Base-by-base conservation (phyloP, 2,329 filamentous ascomycete genomes). In the Bipolaris oryzae region DNA sequence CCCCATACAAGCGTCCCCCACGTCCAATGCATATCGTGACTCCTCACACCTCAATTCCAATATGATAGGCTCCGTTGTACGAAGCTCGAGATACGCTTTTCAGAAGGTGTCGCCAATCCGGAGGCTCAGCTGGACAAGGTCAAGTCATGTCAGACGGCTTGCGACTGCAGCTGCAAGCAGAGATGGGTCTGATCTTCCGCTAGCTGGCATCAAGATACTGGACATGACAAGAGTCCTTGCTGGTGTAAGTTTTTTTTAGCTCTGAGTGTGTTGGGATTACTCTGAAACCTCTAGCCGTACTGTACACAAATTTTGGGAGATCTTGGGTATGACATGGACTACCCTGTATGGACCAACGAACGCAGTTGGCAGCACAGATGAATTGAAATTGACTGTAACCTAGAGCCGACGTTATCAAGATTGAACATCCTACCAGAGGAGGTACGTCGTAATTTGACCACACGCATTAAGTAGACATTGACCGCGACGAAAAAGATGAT, bases 161-260 rank as follows among this genome's bases (percentile, higher is more conserved):
- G 80, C 82, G 37, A 81, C 78, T 28, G 72, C 77, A 55, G 70
- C 75, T 48, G 64, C 66, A 39, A 63, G 63, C 39, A 61, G 73
- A 43, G 73, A 79, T 65, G 72, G 78, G 48, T 79, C 78, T 25
- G 82, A 81, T 15, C 76, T 89, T 31, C 94, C 95, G 20, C 82
- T 99, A 67, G 86, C 91, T 34, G 95, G 95, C 1, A 89, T 95
- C 67, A 87, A 90, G 53, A 93, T 98, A 13, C 83, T 99, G 60
- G 95, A 99, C 75, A 96, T 99, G 92, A 98, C 94, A 3, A 86
- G 95, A 79, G 95, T 99, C 1, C 80, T 99, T 62, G 95, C 95
- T 61, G 95, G 95, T 55, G 94, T 97, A 81, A 78, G 89, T 83
- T 1, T 2, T 1, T 2, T 16, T 16, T 1, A 1, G 13, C 16